These are phyloP conservation scores for Aspergillus aculeatus DNA, from an alignment of 2,329 filamentous ascomycete genomes.

Conservation along the genomic window DNA sequence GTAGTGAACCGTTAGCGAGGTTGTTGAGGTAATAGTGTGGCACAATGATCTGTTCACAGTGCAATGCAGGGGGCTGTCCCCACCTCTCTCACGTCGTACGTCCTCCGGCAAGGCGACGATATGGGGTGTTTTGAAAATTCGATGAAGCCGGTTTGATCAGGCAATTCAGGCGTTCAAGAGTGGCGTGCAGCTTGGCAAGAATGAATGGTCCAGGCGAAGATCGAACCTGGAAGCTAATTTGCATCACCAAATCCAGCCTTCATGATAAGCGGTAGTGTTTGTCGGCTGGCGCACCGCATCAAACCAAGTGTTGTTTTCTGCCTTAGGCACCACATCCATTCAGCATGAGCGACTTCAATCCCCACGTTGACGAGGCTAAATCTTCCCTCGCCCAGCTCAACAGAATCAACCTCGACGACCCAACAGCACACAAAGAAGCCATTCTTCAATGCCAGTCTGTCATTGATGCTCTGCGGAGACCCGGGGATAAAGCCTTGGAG, in stretches of 20 bases:
- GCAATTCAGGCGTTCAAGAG: background rate
- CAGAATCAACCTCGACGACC: background rate
- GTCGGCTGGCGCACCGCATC: too few species aligned
- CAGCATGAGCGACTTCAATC: background rate
- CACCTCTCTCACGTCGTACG: background rate
- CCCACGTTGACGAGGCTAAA: background rate
- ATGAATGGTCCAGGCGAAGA: background rate
- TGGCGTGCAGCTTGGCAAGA: background rate
- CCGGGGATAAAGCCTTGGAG: background rate
- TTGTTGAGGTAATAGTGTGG: background rate
- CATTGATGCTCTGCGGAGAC: background rate
- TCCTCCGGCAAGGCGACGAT: background rate
- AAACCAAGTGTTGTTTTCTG: background rate
- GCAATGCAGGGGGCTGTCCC: background rate
- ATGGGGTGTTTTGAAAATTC: background rate
- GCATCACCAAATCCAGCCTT: too few species aligned
- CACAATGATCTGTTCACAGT: background rate
- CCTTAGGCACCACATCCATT: background rate
- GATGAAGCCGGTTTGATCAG: background rate
- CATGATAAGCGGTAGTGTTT: too few species aligned
- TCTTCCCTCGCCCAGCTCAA: background rate
- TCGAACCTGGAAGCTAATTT: too few species aligned
- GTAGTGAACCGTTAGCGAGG: too few species aligned
- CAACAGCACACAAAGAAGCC: background rate
- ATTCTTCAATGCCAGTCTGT: conserved; percentile 1